A percentile compares a stretch with the other conserved stretches of the same genome.
These are phyloP conservation scores for Lobosporangium transversale DNA, from an alignment of 192 early-diverging fungal genomes.

Conservation along the genomic window DNA sequence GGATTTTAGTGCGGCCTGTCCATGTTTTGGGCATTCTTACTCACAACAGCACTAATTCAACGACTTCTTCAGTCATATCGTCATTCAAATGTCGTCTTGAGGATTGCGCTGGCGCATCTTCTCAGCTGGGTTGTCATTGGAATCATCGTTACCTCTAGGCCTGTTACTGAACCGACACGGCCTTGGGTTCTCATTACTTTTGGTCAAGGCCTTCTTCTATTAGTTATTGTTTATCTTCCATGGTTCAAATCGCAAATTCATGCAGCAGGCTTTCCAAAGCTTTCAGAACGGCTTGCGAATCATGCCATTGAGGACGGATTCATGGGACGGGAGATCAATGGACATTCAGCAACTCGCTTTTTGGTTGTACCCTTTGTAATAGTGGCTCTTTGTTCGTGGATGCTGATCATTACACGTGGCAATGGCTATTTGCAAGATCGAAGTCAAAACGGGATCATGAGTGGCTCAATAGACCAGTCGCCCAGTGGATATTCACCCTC, in stretches of 20 bases:
- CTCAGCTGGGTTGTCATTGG: conserved; percentile 58
- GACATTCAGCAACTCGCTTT: conserved; percentile 25
- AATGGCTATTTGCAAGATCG: conserved; percentile 9
- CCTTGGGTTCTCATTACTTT: conserved; percentile 61
- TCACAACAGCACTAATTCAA: conserved; percentile 58
- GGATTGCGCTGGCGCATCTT: conserved; percentile 54
- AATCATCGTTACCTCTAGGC: conserved; percentile 48
- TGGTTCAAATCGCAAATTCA: conserved; percentile 39
- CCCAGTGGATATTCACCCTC: conserved; percentile 6
- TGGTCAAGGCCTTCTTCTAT: conserved; percentile 46
- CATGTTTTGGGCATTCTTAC: conserved; percentile 62
- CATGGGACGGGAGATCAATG: conserved; percentile 47
- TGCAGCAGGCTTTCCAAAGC: conserved; percentile 20
- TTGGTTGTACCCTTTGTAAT: conserved; percentile 56
- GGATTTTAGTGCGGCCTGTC: conserved; percentile 56
- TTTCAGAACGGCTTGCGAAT: conserved; percentile 23
- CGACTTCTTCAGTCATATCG: conserved; percentile 61
- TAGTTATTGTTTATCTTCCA: conserved; percentile 38
- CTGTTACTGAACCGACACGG: conserved; percentile 59
- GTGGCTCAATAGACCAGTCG: conserved; percentile 1
- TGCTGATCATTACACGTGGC: conserved; percentile 57
- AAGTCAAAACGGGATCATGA: conserved; percentile 2
- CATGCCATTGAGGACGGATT: conserved; percentile 47
- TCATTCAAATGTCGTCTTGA: conserved; percentile 55
- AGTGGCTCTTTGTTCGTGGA: conserved; percentile 60